Percentiles rank a stretch among this genome's conserved stretches.
phyloP scores from a whole-genome alignment of 2,329 filamentous ascomycete genomes.

The Talaromyces atroroseus region DNA sequence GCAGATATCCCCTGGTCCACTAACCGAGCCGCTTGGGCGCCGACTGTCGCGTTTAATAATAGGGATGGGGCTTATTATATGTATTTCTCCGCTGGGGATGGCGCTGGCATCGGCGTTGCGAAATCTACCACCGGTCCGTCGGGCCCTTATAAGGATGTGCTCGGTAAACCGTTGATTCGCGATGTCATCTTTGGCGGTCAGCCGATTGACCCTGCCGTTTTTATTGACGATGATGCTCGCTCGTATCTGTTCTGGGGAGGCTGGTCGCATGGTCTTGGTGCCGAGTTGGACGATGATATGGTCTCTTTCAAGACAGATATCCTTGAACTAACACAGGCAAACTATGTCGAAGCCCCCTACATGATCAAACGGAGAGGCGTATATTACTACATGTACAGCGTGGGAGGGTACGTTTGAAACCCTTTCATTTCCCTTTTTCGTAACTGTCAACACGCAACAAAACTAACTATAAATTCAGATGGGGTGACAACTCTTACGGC shows the following conservation, averaged over 20 bases:
- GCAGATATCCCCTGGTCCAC: constrained; percentile 41
- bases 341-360: constrained; percentile 42
- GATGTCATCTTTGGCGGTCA: constrained; percentile 45
- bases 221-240: constrained; percentile 38
- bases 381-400: constrained; percentile 45
- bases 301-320: constrained; percentile 40
- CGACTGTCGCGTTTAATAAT: constrained; percentile 37
- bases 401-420: constrained; percentile 33
- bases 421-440: not conserved
- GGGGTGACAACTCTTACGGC: constrained; percentile 44
- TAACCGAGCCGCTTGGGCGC: constrained; percentile 44
- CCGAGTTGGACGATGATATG: constrained; percentile 42
- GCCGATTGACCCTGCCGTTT: constrained; percentile 45
- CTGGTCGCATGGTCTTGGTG: constrained; percentile 40
- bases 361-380: constrained; percentile 40
- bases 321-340: constrained; percentile 44
- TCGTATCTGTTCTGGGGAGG: constrained; percentile 44
- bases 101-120: constrained; percentile 42
- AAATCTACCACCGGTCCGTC: constrained; percentile 29
- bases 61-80: constrained; percentile 44
- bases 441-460: not conserved
- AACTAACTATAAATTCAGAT: constrained; percentile 22
- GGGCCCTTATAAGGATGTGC: constrained; percentile 40
- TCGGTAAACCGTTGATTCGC: constrained; percentile 40
- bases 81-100: constrained; percentile 49